Percentiles rank a stretch among this genome's conserved stretches.
Conservation (phyloP, 257 asterid species). For the Marsdenia floribunda region DNA sequence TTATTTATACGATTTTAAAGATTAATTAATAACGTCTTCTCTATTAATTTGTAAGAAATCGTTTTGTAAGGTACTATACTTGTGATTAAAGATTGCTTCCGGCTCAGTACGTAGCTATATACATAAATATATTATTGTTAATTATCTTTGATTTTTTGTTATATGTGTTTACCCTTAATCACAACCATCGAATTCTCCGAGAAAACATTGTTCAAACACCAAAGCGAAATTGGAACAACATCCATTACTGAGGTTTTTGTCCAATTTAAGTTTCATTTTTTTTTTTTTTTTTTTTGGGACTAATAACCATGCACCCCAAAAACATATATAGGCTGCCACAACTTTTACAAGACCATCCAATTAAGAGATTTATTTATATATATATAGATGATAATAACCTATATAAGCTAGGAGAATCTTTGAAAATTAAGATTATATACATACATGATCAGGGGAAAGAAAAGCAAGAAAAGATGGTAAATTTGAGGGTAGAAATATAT, state of each 20-base stretch:
- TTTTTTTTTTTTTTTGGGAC: too few species aligned
- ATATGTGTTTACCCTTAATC: not conserved
- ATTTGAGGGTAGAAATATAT: too few species aligned
- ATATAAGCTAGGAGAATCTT: too few species aligned
- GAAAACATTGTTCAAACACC: slow-evolving; percentile 14
- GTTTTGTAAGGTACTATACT: not conserved
- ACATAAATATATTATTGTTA: too few species aligned
- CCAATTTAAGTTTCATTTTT: not conserved
- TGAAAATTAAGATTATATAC: too few species aligned
- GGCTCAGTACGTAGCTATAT: not conserved
- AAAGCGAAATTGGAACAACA: slow-evolving; percentile 8
- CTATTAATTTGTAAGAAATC: too few species aligned
- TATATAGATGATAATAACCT: too few species aligned
- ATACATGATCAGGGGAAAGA: too few species aligned
- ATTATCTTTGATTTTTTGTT: not conserved
- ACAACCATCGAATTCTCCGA: slow-evolving; percentile 8
- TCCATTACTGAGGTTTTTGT: slow-evolving; percentile 1
- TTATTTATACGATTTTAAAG: too few species aligned
- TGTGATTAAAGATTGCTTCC: not conserved
- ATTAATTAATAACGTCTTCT: too few species aligned
- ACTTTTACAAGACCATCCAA: not conserved
- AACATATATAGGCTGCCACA: not conserved
- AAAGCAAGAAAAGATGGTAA: too few species aligned
- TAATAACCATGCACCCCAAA: not conserved
- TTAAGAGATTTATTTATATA: too few species aligned